phyloP scores from a whole-genome alignment of 371 early-diverging fungal species.

The Mortierella sp. region DNA sequence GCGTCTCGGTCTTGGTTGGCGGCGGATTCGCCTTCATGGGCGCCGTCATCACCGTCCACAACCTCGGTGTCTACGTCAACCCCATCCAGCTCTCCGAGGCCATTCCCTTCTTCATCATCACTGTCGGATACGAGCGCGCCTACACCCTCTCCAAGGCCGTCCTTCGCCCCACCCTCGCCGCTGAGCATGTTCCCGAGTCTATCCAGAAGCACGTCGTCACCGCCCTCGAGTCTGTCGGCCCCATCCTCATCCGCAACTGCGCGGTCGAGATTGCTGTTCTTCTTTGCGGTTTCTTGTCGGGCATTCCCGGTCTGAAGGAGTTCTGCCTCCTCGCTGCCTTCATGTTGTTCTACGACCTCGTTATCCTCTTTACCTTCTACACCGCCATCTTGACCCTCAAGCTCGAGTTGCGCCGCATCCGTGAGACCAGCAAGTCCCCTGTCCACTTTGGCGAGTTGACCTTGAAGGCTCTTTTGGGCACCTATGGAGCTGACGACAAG shows the following conservation, averaged over 20 bases:
- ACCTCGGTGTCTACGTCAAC: conserved; percentile 79
- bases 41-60: conserved; percentile 76
- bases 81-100: conserved; percentile 88
- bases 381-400: conserved; percentile 90
- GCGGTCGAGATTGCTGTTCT: conserved; percentile 87
- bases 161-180: conserved; percentile 62
- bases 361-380: conserved; percentile 90
- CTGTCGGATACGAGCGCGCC: conserved; percentile 94
- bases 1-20: conserved; percentile 68
- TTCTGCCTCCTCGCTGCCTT: conserved; percentile 88
- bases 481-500: conserved; percentile 22
- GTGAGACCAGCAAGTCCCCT: conserved; percentile 55
- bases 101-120: conserved; percentile 92
- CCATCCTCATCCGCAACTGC: conserved; percentile 82
- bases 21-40: conserved; percentile 87
- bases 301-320: conserved; percentile 83
- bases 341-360: conserved; percentile 85
- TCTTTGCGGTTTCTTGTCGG: conserved; percentile 82
- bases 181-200: conserved; percentile 46
- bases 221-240: conserved; percentile 80
- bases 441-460: conserved; percentile 55
- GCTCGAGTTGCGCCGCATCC: conserved; percentile 79
- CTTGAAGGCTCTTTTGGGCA: conserved; percentile 51
- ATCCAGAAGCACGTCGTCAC: conserved; percentile 76
- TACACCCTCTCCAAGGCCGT: conserved; percentile 87